phyloP scores from a whole-genome alignment of 2,329 filamentous ascomycete species.

The Boeremia lycopersici region DNA sequence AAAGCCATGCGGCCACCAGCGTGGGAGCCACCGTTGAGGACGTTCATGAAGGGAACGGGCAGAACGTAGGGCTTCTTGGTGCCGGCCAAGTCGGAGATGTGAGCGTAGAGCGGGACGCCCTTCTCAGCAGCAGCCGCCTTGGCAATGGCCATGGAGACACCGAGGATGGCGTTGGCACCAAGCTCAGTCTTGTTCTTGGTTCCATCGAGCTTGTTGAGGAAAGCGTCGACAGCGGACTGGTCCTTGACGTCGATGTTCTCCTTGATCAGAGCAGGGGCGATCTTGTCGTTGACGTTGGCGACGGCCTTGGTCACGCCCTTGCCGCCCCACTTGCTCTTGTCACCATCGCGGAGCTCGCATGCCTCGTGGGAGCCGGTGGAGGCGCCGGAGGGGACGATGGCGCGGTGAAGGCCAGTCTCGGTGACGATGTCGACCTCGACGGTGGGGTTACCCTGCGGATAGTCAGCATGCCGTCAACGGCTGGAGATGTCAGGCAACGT shows the following conservation, averaged over 20 bases:
- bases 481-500: slow-evolving; percentile 5
- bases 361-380: slow-evolving; percentile 71
- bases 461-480: slow-evolving; percentile 18
- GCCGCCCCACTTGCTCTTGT: slow-evolving; percentile 60
- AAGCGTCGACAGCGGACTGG: slow-evolving; percentile 59
- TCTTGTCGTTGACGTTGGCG: slow-evolving; percentile 60
- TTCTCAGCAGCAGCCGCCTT: slow-evolving; percentile 63
- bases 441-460: slow-evolving; percentile 79
- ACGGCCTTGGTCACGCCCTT: slow-evolving; percentile 64
- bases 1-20: slow-evolving; percentile 84
- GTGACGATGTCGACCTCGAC: slow-evolving; percentile 98
- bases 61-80: slow-evolving; percentile 61
- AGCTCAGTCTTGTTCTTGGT: slow-evolving; percentile 65
- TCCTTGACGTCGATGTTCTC: slow-evolving; percentile 61
- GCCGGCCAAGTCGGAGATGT: slow-evolving; percentile 61
- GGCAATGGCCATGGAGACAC: slow-evolving; percentile 65
- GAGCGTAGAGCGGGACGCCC: slow-evolving; percentile 62
- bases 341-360: slow-evolving; percentile 60
- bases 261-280: slow-evolving; percentile 61
- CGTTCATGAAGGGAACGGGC: slow-evolving; percentile 62
- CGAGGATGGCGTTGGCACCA: slow-evolving; percentile 66
- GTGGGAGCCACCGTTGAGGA: slow-evolving; percentile 79
- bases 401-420: slow-evolving; percentile 94
- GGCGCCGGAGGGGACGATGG: slow-evolving; percentile 95
- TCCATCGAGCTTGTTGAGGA: slow-evolving; percentile 61